Evolutionary conservation across 148 eudicot genomes (phyloP), one percentile per base, ranked within the genome.

Genomic region (Camellia granthamiana): DNA sequence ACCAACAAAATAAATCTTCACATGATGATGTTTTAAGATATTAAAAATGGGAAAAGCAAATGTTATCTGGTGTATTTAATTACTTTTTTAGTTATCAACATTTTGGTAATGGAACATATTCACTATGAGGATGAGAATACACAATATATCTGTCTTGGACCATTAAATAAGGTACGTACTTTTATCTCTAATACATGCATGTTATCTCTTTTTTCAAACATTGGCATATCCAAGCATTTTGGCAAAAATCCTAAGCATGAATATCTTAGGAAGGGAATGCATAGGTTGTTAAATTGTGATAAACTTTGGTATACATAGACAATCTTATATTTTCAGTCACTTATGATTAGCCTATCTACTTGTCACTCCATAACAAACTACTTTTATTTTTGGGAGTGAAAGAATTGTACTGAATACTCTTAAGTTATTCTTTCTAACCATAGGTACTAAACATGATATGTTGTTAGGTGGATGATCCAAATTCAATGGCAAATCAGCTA

Each of bases 91-190:
- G 38, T 30, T 30, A 30, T 30, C 38, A 30, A 30, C 38, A 30
- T 30, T 30, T 30, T 30, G 38, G 86, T 73, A 1, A 85, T 88
- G 83, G 62, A 85, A 49, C 90, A 85, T 38, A 83, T 88, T n/a
- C 85, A 83, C 66, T 81, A 88, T 72, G 90, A 88, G 63, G 90
- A 88, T 80, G 82, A 77, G 59, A 88, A 84, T 74, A 84, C 88
- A 41, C 82, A 79, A 6, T 88, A 88, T 74, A 72, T 88, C 72
- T 83, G 85, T 69, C 21, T 88, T 64, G 90, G 88, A 81, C 86
- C 88, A n/a, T 87, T 85, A 3, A 83, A 88, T 73, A 88, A 88
- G 87, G 90, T 79, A 78, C 6, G 11, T 58, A 44, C 11, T 2
- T 52, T 14, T 64, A 42, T 38, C 16, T 46, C 38, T 15, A n/a